A percentile compares a stretch with the other conserved stretches of the same genome.
Conservation (phyloP, 192 early-diverging fungal species). For the Rhizophagus clarus region DNA sequence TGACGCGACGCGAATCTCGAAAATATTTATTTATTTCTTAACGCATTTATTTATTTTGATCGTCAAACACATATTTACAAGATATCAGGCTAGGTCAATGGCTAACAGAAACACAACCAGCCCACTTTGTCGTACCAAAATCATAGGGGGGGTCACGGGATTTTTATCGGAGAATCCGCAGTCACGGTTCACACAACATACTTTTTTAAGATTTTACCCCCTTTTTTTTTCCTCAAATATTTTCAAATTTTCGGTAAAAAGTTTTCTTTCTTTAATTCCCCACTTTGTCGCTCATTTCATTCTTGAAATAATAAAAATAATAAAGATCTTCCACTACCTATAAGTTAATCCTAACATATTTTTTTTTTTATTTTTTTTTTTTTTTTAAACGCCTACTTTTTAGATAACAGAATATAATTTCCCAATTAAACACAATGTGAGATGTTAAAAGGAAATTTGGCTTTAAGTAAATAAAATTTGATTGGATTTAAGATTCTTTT, state of each 20-base stretch:
- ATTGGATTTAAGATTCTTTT: background rate
- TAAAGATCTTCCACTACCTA: no score
- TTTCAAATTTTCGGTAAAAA: background rate
- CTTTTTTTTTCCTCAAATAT: background rate
- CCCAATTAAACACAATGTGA: background rate
- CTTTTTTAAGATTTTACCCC: background rate
- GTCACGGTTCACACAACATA: no score
- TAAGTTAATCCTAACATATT: background rate
- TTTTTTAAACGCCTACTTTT: background rate
- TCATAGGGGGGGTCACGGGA: no score
- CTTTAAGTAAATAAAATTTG: background rate
- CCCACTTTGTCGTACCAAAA: no score
- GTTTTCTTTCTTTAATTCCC: background rate
- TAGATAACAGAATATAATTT: background rate
- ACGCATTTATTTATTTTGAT: no score
- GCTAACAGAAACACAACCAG: no score
- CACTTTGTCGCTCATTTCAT: no score
- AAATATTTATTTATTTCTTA: no score
- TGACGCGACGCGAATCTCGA: no score
- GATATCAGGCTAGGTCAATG: no score
- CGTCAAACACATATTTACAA: no score
- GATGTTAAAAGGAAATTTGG: background rate
- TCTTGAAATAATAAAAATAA: background rate
- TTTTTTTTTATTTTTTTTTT: no score
- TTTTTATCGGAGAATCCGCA: background rate